Conservation (phyloP, 192 early-diverging fungal species). For the Backusella westeae region DNA sequence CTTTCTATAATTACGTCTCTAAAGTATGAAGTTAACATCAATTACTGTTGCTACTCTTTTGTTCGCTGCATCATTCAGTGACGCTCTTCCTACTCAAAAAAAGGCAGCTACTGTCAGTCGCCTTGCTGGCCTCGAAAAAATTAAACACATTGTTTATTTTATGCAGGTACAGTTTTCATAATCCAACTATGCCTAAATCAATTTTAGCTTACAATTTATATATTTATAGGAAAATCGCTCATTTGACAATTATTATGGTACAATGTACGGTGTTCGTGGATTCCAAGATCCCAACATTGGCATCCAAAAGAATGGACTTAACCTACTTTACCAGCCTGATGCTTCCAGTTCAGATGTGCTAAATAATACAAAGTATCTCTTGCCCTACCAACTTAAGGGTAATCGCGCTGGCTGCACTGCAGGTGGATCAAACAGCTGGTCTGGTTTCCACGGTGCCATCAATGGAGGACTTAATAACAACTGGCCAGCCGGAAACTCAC, state of each 20-base stretch:
- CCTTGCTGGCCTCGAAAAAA: conserved; percentile 22
- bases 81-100: background rate
- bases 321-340: conserved; percentile 24
- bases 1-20: background rate
- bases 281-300: conserved; percentile 28
- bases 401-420: conserved; percentile 26
- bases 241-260: conserved; percentile 28
- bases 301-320: conserved; percentile 21
- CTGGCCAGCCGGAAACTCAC: conserved; percentile 21
- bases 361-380: conserved; percentile 17
- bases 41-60: background rate
- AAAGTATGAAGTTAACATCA: background rate
- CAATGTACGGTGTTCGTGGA: conserved; percentile 21
- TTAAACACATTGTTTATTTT: conserved; percentile 28
- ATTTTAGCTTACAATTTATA: background rate
- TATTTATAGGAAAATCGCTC: conserved; percentile 12
- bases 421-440: conserved; percentile 24
- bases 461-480: conserved; percentile 20
- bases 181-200: background rate
- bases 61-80: background rate
- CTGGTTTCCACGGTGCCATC: conserved; percentile 8
- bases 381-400: conserved; percentile 20
- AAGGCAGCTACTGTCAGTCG: background rate
- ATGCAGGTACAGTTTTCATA: conserved; percentile 16
- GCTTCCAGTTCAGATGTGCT: background rate